Conservation (phyloP, 768 basidiomycete genomes). For the Tylopilus sp. region DNA sequence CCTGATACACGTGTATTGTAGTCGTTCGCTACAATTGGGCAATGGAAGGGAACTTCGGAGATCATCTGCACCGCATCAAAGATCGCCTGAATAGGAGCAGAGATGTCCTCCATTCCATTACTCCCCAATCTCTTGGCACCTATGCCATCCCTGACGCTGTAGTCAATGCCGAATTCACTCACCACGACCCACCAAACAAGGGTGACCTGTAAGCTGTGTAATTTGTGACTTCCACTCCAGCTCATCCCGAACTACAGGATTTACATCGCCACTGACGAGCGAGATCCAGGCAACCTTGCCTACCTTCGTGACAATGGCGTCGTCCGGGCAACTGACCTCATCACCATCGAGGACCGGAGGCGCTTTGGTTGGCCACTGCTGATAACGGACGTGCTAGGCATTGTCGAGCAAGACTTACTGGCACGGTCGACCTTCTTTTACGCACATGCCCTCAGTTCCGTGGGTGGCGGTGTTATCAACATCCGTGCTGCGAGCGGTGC, state of each 20-base stretch:
- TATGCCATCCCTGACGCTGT: slow-evolving; percentile 22
- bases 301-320: slow-evolving; percentile 36
- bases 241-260: slow-evolving; percentile 23
- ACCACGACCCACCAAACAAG: slow-evolving; percentile 14
- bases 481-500: slow-evolving; percentile 38
- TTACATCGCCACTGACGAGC: slow-evolving; percentile 42
- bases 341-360: slow-evolving; percentile 41
- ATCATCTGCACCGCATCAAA: slow-evolving; percentile 36
- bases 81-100: slow-evolving; percentile 21
- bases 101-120: slow-evolving; percentile 17
- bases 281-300: slow-evolving; percentile 33
- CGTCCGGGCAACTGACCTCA: slow-evolving; percentile 38
- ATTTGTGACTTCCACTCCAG: background rate
- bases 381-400: slow-evolving; percentile 40
- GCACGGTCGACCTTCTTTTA: slow-evolving; percentile 38
- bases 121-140: slow-evolving; percentile 13
- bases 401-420: slow-evolving; percentile 44
- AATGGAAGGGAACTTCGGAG: slow-evolving; percentile 35
- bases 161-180: slow-evolving; percentile 17
- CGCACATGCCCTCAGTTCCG: slow-evolving; percentile 40
- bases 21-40: slow-evolving; percentile 35
- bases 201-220: slow-evolving; percentile 18
- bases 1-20: slow-evolving; percentile 6
- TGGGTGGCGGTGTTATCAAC: slow-evolving; percentile 41
- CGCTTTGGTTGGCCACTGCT: slow-evolving; percentile 42